Base-by-base conservation (phyloP, 768 basidiomycete species). In the Imleria badia region DNA sequence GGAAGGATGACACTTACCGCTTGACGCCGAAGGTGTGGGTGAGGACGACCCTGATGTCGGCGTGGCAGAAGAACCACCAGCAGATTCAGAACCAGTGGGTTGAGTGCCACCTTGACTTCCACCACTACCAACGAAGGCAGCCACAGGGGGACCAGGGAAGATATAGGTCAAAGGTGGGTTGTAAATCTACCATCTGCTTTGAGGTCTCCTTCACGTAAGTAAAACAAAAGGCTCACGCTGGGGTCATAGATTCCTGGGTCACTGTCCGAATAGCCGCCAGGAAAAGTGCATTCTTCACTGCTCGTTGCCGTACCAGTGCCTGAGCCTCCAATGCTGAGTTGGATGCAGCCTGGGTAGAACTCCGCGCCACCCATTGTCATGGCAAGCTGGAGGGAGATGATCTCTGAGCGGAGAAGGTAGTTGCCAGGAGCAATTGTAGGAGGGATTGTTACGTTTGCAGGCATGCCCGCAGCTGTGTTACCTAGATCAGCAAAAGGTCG, bases 331-430 rank as follows among this genome's bases (percentile, higher is more conserved):
- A 71, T 57, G 35, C 29, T 61, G 29, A 73, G 59, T 41, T 71
- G 70, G 33, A 68, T 55, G 30, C 71, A 71, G 3, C 50, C 71
- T 0, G 64, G 67, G 42, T 71, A 71, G 48, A 71, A 73, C 54
- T 71, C 70, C 2, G 87, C 89, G 15, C 87, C 87, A 6, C 84
- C 83, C 6, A 54, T 7, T 2, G 66, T 58, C 30, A 69, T 71
- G n/a, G 77, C 89, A 34, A 82, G 76, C 59, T 92, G 90, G 15
- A 92, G 81, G 10, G 86, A 82, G 66, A 92, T 84, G 66, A 92
- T 80, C 53, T 92, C 90, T 68, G 89, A 82, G 7, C 90, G 87
- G 61, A 91, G 68, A 44, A 92, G 75, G 66, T 91, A 93, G 61
- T 84, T 76, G 2, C 90, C 90, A 1, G 86, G 67, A 0, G 81